These are phyloP conservation scores for Talaromyces liani DNA, from an alignment of 495 filamentous ascomycete genomes.

Conservation along the genomic window DNA sequence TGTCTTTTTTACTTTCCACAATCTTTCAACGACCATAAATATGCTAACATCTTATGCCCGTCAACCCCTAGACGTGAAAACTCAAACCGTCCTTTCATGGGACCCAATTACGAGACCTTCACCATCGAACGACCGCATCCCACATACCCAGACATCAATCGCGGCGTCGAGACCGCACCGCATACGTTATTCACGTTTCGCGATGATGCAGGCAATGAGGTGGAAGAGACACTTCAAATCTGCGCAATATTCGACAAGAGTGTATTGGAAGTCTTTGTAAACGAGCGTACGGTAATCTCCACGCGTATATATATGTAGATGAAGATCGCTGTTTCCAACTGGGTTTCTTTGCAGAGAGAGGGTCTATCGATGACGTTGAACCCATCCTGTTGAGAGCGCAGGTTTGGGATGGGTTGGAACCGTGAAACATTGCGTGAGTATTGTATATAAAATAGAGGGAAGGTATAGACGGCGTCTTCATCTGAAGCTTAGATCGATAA, in stretches of 20 bases:
- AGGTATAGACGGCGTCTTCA: background rate
- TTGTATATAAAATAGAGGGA: background rate
- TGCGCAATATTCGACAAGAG: slow-evolving; percentile 30
- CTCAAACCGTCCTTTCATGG: slow-evolving; percentile 22
- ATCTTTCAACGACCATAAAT: too few relatives aligned
- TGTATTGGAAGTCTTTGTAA: slow-evolving; percentile 35
- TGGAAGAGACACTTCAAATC: slow-evolving; percentile 26
- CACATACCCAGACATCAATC: slow-evolving; percentile 21
- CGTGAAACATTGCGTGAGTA: background rate
- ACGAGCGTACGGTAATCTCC: slow-evolving; percentile 29
- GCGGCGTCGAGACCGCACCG: slow-evolving; percentile 22
- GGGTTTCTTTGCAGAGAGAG: background rate
- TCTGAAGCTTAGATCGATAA: background rate
- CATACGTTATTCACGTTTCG: slow-evolving; percentile 29
- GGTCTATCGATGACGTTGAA: background rate
- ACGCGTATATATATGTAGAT: slow-evolving; percentile 27
- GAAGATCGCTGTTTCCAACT: background rate
- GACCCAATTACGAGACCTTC: slow-evolving; percentile 24
- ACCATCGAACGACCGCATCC: slow-evolving; percentile 22
- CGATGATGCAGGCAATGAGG: slow-evolving; percentile 10
- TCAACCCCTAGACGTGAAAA: slow-evolving; percentile 11
- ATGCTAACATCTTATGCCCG: background rate
- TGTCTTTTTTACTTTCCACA: too few relatives aligned
- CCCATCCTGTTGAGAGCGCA: background rate
- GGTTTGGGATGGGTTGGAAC: background rate